Evolutionary conservation across 441 rosid species (phyloP).

Genomic region (Mallotus repandus): DNA sequence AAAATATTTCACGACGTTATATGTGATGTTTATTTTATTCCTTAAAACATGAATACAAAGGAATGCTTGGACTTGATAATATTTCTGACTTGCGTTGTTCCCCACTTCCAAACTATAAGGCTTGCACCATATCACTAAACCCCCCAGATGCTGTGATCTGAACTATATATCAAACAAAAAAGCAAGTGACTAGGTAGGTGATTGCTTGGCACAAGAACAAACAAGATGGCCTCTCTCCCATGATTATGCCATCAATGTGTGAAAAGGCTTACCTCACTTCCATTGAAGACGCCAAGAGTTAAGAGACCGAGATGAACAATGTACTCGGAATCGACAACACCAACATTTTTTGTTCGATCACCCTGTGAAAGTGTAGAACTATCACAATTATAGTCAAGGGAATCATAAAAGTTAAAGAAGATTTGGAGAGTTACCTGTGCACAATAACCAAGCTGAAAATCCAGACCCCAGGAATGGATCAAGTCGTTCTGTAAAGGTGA

Average conservation of each 20-base stretch:
- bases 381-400: constrained; percentile 15
- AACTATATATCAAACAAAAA: neutral
- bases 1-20: neutral
- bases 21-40: neutral
- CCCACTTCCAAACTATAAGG: too few relatives aligned
- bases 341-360: constrained; percentile 76
- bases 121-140: too few relatives aligned
- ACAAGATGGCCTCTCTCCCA: too few relatives aligned
- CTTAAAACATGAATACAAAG: neutral
- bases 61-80: too few relatives aligned
- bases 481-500: constrained; percentile 64
- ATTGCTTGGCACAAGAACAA: neutral
- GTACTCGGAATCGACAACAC: constrained; percentile 87
- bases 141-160: too few relatives aligned
- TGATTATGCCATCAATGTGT: too few relatives aligned
- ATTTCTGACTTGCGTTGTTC: too few relatives aligned
- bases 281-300: constrained; percentile 58
- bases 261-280: constrained; percentile 37
- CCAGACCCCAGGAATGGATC: constrained; percentile 94
- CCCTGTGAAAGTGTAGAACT: constrained; percentile 44
- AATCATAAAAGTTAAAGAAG: constrained; percentile 2
- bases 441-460: constrained; percentile 81
- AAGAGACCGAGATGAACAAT: constrained; percentile 74
- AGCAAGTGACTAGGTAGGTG: too few relatives aligned
- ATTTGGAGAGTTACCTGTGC: constrained; percentile 55